These are phyloP conservation scores for Tylopilus felleus DNA, from an alignment of 768 basidiomycete species.

Conservation along the genomic window DNA sequence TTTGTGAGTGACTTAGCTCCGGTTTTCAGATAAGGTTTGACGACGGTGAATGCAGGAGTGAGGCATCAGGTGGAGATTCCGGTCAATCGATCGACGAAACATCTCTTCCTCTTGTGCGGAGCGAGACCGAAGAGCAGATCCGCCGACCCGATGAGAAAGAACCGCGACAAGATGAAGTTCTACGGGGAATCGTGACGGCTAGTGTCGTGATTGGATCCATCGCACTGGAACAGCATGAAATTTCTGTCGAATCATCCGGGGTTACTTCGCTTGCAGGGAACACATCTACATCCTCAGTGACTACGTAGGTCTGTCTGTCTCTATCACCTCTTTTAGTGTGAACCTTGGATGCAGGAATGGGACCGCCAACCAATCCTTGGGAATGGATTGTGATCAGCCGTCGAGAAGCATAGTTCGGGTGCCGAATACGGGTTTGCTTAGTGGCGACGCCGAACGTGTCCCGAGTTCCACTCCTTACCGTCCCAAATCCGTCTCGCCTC, in stretches of 20 bases:
- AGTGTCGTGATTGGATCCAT: not conserved
- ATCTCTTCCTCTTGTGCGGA: not conserved
- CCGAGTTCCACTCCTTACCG: not conserved
- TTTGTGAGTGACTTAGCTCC: conserved; percentile 1
- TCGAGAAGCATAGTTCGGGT: no score
- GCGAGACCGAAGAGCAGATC: not conserved
- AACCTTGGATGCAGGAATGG: not conserved
- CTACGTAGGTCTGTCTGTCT: not conserved
- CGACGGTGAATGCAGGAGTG: not conserved
- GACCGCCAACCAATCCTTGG: not conserved
- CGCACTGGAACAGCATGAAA: not conserved
- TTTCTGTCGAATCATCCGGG: not conserved
- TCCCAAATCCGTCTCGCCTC: not conserved
- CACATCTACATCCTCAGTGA: not conserved
- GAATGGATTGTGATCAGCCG: not conserved
- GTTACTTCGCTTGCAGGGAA: not conserved
- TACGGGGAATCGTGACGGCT: not conserved
- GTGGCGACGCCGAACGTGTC: not conserved
- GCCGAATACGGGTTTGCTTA: not conserved
- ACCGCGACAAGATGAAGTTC: not conserved
- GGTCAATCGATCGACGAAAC: not conserved
- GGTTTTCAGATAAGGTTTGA: not conserved
- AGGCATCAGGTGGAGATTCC: not conserved
- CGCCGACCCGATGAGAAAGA: not conserved
- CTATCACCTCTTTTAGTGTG: not conserved